Percentiles rank a stretch among this genome's conserved stretches.
These are phyloP conservation scores for Cytospora chrysosperma DNA, from an alignment of 2,329 filamentous ascomycete genomes.

Conservation along the genomic window DNA sequence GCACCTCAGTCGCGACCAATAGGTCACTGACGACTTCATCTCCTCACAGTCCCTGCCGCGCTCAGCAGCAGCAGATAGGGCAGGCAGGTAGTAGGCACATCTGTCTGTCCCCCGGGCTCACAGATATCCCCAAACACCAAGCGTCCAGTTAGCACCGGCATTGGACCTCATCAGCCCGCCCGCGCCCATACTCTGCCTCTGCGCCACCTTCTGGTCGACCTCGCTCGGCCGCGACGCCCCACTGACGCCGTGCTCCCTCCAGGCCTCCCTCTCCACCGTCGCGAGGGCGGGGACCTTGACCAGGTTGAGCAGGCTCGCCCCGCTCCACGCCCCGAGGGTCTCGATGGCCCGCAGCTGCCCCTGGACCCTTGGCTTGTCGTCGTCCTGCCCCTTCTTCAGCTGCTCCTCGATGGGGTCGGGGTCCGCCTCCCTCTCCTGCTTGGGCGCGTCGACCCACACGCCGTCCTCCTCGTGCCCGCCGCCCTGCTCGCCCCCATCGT, in stretches of 20 bases:
- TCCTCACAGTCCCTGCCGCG: too few species aligned
- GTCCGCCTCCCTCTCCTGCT: slow-evolving; percentile 43
- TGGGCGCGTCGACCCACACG: slow-evolving; percentile 42
- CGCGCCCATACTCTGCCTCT: slow-evolving; percentile 64
- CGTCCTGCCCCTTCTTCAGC: slow-evolving; percentile 47
- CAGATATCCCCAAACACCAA: slow-evolving; percentile 57
- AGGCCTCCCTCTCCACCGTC: slow-evolving; percentile 69
- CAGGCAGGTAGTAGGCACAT: too few species aligned
- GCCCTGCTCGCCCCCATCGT: slow-evolving; percentile 26
- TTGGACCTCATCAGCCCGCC: slow-evolving; percentile 46
- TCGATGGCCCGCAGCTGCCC: slow-evolving; percentile 66
- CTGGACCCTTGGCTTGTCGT: slow-evolving; percentile 43
- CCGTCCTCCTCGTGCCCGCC: slow-evolving; percentile 35
- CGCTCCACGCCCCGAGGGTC: slow-evolving; percentile 71
- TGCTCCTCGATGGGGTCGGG: slow-evolving; percentile 59
- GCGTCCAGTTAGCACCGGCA: slow-evolving; percentile 55
- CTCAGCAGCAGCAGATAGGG: too few species aligned
- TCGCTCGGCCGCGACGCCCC: slow-evolving; percentile 62
- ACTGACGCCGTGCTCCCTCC: slow-evolving; percentile 63
- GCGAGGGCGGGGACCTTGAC: slow-evolving; percentile 68
- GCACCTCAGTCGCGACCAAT: too few species aligned
- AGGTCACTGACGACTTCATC: too few species aligned
- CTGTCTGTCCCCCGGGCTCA: background rate
- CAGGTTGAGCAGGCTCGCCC: slow-evolving; percentile 68
- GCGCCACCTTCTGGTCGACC: slow-evolving; percentile 55